Conservation (phyloP, 495 filamentous ascomycete genomes). For the Pyrenopolyporus hunteri region DNA sequence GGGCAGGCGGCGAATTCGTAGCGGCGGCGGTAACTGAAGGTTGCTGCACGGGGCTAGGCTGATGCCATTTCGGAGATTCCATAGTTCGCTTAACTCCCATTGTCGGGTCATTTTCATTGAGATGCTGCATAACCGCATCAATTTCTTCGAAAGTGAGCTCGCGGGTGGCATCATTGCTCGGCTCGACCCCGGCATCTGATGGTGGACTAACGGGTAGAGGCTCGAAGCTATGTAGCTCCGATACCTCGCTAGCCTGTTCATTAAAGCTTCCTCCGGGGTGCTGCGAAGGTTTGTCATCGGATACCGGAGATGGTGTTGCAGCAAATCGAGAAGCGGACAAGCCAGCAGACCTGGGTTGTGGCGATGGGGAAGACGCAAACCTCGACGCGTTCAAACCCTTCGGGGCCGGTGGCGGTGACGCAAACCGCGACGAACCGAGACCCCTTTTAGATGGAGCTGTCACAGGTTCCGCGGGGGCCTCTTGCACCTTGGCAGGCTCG, state of each 20-base stretch:
- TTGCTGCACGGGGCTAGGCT: constrained; percentile 47
- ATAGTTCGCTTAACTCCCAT: constrained; percentile 70
- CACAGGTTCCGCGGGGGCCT: constrained; percentile 28
- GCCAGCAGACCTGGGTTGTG: constrained; percentile 40
- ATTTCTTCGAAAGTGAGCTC: constrained; percentile 77
- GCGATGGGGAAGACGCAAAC: constrained; percentile 48
- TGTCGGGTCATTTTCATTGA: constrained; percentile 73
- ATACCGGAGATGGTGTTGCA: constrained; percentile 44
- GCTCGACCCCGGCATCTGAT: constrained; percentile 31
- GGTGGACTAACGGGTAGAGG: constrained; percentile 40
- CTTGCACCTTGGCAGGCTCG: constrained; percentile 31
- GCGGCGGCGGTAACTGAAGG: constrained; percentile 45
- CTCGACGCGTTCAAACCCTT: constrained; percentile 50
- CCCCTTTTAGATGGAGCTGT: constrained; percentile 19
- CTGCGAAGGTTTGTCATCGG: constrained; percentile 25
- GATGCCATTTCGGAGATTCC: constrained; percentile 54
- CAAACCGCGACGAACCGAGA: constrained; percentile 39
- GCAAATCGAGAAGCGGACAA: constrained; percentile 32
- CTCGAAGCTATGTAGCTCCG: constrained; percentile 41
- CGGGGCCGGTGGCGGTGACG: constrained; percentile 37
- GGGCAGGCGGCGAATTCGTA: constrained; percentile 59
- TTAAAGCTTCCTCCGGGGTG: constrained; percentile 38
- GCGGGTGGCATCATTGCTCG: constrained; percentile 26
- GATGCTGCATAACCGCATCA: constrained; percentile 82
- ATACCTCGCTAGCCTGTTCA: constrained; percentile 24